Conservation (phyloP, 1,139 yeast species). For the Yamadazyma kanchanaburiensis region DNA sequence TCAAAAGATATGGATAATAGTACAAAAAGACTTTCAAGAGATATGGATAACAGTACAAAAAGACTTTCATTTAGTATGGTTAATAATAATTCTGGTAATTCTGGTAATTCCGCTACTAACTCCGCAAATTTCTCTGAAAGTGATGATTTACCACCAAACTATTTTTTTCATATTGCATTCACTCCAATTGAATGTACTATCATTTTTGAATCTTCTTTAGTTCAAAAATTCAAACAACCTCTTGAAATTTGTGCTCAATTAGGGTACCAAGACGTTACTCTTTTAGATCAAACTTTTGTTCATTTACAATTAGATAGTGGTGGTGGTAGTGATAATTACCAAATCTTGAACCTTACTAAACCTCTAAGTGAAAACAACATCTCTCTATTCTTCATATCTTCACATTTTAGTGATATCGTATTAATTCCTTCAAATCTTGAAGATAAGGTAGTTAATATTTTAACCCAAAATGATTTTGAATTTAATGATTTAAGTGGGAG, state of each 20-base stretch:
- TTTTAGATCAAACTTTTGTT: constrained; percentile 47
- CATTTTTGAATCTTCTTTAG: constrained; percentile 40
- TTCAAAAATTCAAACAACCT: constrained; percentile 35
- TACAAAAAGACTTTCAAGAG: constrained; percentile 13
- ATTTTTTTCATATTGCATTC: constrained; percentile 52
- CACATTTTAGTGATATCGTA: constrained; percentile 68
- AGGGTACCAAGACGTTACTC: constrained; percentile 31
- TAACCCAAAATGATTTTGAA: constrained; percentile 41
- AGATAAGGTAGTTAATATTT: constrained; percentile 41
- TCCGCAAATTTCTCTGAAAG: not conserved
- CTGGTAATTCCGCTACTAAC: not conserved
- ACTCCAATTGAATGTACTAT: constrained; percentile 58
- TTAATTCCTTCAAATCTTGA: constrained; percentile 49
- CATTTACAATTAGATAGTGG: constrained; percentile 63
- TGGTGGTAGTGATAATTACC: constrained; percentile 46
- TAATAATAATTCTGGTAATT: not conserved
- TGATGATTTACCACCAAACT: constrained; percentile 9
- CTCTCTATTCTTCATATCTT: constrained; percentile 60
- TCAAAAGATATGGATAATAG: constrained; percentile 21
- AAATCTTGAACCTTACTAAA: constrained; percentile 56
- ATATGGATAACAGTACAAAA: not conserved
- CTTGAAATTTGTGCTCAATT: constrained; percentile 26
- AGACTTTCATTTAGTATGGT: not conserved
- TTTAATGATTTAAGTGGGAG: constrained; percentile 42
- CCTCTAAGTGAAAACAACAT: constrained; percentile 60